Percentiles rank a stretch among this genome's conserved stretches.
Conservation (phyloP, 2,329 filamentous ascomycete genomes). For the Mycosphaerella arachidis region DNA sequence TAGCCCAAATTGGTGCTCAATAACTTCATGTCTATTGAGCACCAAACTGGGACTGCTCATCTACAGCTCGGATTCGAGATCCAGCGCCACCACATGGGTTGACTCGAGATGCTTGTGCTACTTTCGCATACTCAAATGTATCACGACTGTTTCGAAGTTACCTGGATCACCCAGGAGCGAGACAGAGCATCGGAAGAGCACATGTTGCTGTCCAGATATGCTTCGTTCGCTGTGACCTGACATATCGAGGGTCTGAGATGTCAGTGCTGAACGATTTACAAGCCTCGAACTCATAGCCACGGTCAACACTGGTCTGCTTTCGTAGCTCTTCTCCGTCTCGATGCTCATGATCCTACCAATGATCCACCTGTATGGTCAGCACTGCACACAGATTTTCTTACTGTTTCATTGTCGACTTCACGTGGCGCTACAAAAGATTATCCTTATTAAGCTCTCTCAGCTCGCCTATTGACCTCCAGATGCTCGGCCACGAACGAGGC, state of each 20-base stretch:
- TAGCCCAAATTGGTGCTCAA: conserved; percentile 10
- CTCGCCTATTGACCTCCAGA: background rate
- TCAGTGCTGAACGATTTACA: too few relatives aligned
- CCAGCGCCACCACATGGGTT: background rate
- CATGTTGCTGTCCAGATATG: too few relatives aligned
- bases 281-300: background rate
- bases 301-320: background rate
- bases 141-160: too few relatives aligned
- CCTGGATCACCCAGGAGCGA: too few relatives aligned
- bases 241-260: too few relatives aligned
- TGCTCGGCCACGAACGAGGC: background rate
- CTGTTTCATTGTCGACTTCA: background rate
- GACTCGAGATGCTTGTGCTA: background rate
- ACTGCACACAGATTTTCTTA: background rate
- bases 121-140: background rate
- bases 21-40: conserved; percentile 20
- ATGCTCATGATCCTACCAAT: background rate
- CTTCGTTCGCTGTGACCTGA: too few relatives aligned
- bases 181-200: too few relatives aligned
- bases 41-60: conserved; percentile 12
- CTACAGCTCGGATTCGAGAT: background rate
- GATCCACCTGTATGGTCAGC: background rate
- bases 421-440: background rate
- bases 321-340: background rate
- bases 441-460: conserved; percentile 7